Conservation (phyloP, 768 basidiomycete genomes). For the Tricholoma matsutake region DNA sequence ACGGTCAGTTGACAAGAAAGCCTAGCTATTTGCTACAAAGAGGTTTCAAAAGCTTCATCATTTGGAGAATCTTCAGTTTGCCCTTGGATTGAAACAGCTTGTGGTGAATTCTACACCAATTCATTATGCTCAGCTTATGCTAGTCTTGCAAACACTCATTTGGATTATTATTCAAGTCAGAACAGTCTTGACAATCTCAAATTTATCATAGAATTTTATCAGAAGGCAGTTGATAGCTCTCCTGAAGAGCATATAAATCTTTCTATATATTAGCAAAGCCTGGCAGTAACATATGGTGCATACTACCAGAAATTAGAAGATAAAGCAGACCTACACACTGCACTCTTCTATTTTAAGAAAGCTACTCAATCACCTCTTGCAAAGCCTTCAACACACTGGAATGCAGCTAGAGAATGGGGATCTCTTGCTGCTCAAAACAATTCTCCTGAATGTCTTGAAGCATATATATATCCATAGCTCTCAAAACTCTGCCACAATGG, state of each 20-base stretch:
- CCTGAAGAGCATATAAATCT: not conserved
- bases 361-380: not conserved
- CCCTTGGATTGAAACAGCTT: no score
- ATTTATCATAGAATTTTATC: not conserved
- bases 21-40: not conserved
- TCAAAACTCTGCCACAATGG: conserved; percentile 4
- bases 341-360: not conserved
- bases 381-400: conserved; percentile 1
- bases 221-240: not conserved
- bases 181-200: no score
- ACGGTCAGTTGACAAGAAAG: not conserved
- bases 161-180: no score
- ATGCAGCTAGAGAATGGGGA: conserved; percentile 7
- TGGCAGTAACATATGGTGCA: not conserved
- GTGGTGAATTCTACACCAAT: no score
- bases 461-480: conserved; percentile 9
- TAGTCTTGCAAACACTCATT: no score
- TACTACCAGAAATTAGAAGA: not conserved
- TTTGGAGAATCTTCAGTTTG: no score
- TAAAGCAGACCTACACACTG: not conserved
- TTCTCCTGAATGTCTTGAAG: conserved; percentile 5
- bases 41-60: no score
- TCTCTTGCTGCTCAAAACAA: not conserved
- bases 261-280: not conserved
- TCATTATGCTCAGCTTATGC: no score